Conservation (phyloP, 345 rosid species). For the Mallotus nudiflorus region DNA sequence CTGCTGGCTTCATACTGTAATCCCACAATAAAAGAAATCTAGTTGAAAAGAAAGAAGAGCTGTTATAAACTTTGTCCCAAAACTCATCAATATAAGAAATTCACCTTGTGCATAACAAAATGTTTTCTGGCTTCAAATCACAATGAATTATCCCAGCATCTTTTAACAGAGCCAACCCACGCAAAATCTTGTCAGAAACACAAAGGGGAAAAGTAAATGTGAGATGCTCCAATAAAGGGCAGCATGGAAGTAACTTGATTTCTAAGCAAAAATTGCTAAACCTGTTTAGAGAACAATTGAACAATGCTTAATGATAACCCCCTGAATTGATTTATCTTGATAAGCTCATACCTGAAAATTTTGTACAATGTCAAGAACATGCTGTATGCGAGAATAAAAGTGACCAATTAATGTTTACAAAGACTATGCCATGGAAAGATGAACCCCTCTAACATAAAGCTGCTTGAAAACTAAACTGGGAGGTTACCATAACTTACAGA, state of each 20-base stretch:
- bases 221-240: slow-evolving; percentile 7
- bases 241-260: slow-evolving; percentile 14
- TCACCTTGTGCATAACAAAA: slow-evolving; percentile 92
- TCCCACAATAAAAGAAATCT: slow-evolving; percentile 23
- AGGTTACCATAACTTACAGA: slow-evolving; percentile 57
- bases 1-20: slow-evolving; percentile 90
- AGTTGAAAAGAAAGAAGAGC: slow-evolving; percentile 15
- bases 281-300: slow-evolving; percentile 97
- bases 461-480: not conserved
- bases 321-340: slow-evolving; percentile 90
- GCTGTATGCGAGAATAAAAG: slow-evolving; percentile 20
- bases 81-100: slow-evolving; percentile 27
- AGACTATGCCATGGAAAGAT: slow-evolving; percentile 5
- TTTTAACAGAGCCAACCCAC: slow-evolving; percentile 84
- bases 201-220: slow-evolving; percentile 18
- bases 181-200: slow-evolving; percentile 62
- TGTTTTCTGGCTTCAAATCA: slow-evolving; percentile 98
- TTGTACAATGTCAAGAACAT: slow-evolving; percentile 30
- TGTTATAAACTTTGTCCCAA: slow-evolving; percentile 13
- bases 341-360: slow-evolving; percentile 84
- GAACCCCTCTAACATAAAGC: slow-evolving; percentile 13
- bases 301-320: slow-evolving; percentile 96
- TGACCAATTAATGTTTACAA: not conserved
- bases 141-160: slow-evolving; percentile 97
- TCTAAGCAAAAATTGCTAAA: slow-evolving; percentile 23